Base-by-base conservation (phyloP, 192 early-diverging fungal species). In the Polychytrium aggregatum region DNA sequence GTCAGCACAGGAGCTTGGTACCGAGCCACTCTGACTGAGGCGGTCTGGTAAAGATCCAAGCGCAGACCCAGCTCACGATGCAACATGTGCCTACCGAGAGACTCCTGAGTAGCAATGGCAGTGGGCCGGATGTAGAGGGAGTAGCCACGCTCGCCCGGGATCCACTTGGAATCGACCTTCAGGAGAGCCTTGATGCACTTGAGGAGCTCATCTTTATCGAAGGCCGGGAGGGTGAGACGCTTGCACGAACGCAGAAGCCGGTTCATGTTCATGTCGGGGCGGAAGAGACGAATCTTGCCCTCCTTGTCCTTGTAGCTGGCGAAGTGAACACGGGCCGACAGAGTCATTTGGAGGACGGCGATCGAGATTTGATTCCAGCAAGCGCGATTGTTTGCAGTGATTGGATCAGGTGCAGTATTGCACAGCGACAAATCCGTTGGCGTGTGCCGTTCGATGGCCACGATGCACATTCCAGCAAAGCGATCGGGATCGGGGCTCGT, bases 231-330 rank as follows among this genome's bases (percentile, higher is more conserved):
- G 37, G 86, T 69, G 52, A 97, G 71, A 41, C 92, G 80, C 37
- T 73, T 63, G 24, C 84, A 85, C 42, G 86, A 88, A 26, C 50
- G 66, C 57, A 78, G 79, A 59, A 97, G 73, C 43, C 92, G 82
- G 61, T 70, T 72, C 90, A 97, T 97, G 79, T 97, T 97, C 87
- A 88, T 87, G 35, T 97, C 85, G 5, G 92, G 92, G n/a, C 92
- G 80, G 79, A 97, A 97, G 44, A 97, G 64, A 41, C 92, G 78
- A 48, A 91, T 85, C 45, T 80, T 80, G 22, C 88, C 88, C 2
- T 85, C 46, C 50, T 82, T 82, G 52, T 91, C 88, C 58, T 90
- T 88, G 73, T 89, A 97, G 26, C 90, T 57, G 39, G 25, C n/a
- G 20, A 28, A 17, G 25, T 14, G 16, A 1, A 10, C n/a, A 41